A percentile compares a stretch with the other conserved stretches of the same genome.
phyloP scores from a whole-genome alignment of 1,139 yeast genomes.

The Suhomyces kunorum region DNA sequence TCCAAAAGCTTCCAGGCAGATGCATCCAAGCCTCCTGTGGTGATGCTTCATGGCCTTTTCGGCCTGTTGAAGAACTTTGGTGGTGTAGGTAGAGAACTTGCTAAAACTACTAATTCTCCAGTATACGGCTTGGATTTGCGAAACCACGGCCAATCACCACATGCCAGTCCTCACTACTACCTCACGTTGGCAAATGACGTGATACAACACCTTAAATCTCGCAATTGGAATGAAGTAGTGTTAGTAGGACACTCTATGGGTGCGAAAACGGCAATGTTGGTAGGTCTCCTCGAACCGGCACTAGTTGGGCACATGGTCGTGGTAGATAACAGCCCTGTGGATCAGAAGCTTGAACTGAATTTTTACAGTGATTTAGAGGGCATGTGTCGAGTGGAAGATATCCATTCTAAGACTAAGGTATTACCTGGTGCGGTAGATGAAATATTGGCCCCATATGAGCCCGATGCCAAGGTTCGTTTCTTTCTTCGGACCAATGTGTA shows the following conservation, averaged over 20 bases:
- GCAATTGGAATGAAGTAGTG: conserved; percentile 26
- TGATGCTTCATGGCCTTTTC: conserved; percentile 52
- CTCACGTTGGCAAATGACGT: conserved; percentile 46
- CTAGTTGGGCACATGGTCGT: conserved; percentile 41
- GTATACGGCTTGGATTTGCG: conserved; percentile 51
- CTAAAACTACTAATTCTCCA: conserved; percentile 30
- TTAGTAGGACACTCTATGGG: conserved; percentile 58
- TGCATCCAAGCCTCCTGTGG: conserved; percentile 29
- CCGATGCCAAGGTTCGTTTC: conserved; percentile 24
- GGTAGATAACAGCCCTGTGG: conserved; percentile 51
- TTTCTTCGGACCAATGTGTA: conserved; percentile 35
- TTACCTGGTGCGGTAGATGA: conserved; percentile 16
- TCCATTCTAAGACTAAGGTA: neutral
- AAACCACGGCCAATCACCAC: conserved; percentile 54
- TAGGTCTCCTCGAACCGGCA: conserved; percentile 41
- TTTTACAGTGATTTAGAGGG: conserved; percentile 33
- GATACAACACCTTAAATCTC: conserved; percentile 29
- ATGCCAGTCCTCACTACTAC: conserved; percentile 47
- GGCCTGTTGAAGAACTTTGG: conserved; percentile 47
- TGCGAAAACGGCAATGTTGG: conserved; percentile 53
- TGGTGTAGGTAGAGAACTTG: conserved; percentile 37
- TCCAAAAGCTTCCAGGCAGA: conserved; percentile 7
- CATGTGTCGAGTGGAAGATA: conserved; percentile 35
- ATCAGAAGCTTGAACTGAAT: conserved; percentile 25
- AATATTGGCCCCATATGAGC: conserved; percentile 26